Base-by-base conservation (phyloP, 257 asterid genomes). In the Nicotiana sylvestris region DNA sequence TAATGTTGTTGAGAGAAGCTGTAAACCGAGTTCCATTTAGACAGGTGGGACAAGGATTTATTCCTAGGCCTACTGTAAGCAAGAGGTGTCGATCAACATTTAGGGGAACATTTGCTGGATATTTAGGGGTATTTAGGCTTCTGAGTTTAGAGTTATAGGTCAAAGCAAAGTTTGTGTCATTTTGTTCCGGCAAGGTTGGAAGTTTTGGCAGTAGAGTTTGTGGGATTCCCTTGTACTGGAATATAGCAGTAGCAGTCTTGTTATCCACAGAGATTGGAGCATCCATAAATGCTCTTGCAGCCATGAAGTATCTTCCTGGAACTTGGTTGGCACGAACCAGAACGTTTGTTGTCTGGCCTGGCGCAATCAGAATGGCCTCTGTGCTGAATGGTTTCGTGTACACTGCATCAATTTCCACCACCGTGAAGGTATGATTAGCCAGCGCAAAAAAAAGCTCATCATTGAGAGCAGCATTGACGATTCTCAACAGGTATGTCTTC, bases 321-420 rank as follows among this genome's bases (percentile, higher is more conserved):
- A 43, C 4, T 62, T 85, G 91, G 81, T 88, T 86, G 30, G 93
- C 88, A 13, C 82, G 90, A 81, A 88, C 88, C 12, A 88, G 83
- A 21, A 90, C 87, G 4, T 84, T 90, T 57, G 93, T 90, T 1
- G 91, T 90, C 9, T 90, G 92, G 13, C 93, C 93, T 0, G 93
- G 93, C 1, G 88, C 91, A 1, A 90, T 88, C 6, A 90, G 83
- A 0, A 90, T 66, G n/a, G 91, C 81, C 10, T 82, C 76, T 1
- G 93, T 90, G 49, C 87, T 58, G 43, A 90, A 90, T 43, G 90
- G 90, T 79, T 90, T 88, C 2, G 91, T 90, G 86, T 90, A 88
- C 66, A 88, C 93, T 9, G 91, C 92, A 51, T 90, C 92, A 12
- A 88, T 88, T 62, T 88, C 92, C 5, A 89, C 92, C 10, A 88